These are phyloP conservation scores for Neofusicoccum cordaticola DNA, from an alignment of 2,329 filamentous ascomycete genomes.

Conservation along the genomic window DNA sequence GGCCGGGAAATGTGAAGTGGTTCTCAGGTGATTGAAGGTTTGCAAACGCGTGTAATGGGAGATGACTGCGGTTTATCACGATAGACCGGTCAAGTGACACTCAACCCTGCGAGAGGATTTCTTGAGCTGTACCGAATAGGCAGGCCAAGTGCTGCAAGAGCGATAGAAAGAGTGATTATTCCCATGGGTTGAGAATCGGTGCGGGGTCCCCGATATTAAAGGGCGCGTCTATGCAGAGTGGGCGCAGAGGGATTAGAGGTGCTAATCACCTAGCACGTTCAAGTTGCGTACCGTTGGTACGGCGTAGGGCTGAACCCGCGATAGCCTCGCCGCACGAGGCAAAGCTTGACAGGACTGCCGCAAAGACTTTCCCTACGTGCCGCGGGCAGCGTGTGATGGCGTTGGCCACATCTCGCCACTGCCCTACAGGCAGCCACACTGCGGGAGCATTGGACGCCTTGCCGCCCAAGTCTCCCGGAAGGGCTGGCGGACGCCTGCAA, in stretches of 20 bases:
- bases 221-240: slow-evolving; percentile 7
- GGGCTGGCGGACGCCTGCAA: slow-evolving; percentile 6
- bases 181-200: not conserved
- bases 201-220: slow-evolving; percentile 13
- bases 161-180: not conserved
- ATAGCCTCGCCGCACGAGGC: not conserved
- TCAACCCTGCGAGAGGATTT: not conserved
- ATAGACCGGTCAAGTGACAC: not conserved
- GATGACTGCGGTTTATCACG: slow-evolving; percentile 1
- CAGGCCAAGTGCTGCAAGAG: not conserved
- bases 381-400: slow-evolving; percentile 3
- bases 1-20: not conserved
- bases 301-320: slow-evolving; percentile 1
- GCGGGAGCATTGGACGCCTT: slow-evolving; percentile 10
- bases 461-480: slow-evolving; percentile 3
- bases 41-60: not conserved
- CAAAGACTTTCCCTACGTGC: not conserved
- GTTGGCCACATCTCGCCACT: slow-evolving; percentile 2
- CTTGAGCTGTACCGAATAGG: not conserved
- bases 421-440: not conserved
- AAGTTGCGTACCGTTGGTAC: not conserved
- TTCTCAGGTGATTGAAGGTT: not conserved
- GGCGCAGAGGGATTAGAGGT: not conserved
- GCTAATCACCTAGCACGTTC: not conserved
- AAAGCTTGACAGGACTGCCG: slow-evolving; percentile 4